Conservation (phyloP, 108 stramenopile genomes). For the Cylindrotheca fusiformis region DNA sequence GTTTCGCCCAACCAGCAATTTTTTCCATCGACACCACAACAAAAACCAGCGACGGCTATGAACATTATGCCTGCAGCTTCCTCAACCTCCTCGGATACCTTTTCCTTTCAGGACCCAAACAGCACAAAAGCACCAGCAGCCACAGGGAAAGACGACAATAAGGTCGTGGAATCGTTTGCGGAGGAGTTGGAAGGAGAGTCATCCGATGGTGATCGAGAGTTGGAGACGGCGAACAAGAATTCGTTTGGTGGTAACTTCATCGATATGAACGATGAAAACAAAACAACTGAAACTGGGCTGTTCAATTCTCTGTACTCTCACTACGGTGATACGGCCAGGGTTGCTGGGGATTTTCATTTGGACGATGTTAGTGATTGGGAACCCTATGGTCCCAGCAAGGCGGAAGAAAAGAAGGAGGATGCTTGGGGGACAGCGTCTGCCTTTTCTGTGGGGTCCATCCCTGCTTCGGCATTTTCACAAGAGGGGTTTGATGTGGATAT, state of each 20-base stretch:
- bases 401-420: slow-evolving; percentile 28
- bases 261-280: not conserved
- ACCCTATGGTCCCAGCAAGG: slow-evolving; percentile 10
- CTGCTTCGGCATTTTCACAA: not conserved
- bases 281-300: not conserved
- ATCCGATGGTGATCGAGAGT: too few species aligned
- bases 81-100: too few species aligned
- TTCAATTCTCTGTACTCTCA: slow-evolving; percentile 17
- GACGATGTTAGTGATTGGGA: slow-evolving; percentile 11
- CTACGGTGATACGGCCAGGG: slow-evolving; percentile 26
- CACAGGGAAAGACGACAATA: not conserved
- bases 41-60: not conserved
- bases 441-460: not conserved
- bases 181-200: slow-evolving; percentile 28
- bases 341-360: not conserved
- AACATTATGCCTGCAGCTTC: not conserved
- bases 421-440: slow-evolving; percentile 4
- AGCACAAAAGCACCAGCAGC: slow-evolving; percentile 1
- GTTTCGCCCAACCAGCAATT: not conserved
- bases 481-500: not conserved
- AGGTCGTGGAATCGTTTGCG: slow-evolving; percentile 34
- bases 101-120: too few species aligned
- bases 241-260: not conserved
- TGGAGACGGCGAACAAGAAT: not conserved
- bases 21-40: not conserved